Percentiles rank a stretch among this genome's conserved stretches.
These are phyloP conservation scores for Claviceps maximensis DNA, from an alignment of 2,329 filamentous ascomycete genomes.

Conservation along the genomic window DNA sequence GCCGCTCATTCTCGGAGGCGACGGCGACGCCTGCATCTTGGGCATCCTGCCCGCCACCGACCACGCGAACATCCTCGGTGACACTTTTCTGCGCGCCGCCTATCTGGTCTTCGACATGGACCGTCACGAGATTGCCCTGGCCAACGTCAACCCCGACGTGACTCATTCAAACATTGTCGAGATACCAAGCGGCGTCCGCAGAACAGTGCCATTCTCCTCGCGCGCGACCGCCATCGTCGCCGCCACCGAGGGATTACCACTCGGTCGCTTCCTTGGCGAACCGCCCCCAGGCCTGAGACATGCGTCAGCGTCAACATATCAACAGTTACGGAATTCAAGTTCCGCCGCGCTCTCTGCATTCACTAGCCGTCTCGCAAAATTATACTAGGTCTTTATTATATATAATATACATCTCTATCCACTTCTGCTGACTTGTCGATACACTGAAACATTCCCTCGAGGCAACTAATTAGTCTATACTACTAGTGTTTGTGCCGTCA, in stretches of 20 bases:
- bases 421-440: too few relatives aligned
- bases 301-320: neutral
- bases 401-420: too few relatives aligned
- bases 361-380: too few relatives aligned
- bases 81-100: slow-evolving; percentile 61
- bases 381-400: too few relatives aligned
- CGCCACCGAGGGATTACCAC: slow-evolving; percentile 22
- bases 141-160: slow-evolving; percentile 51
- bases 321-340: neutral
- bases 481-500: too few relatives aligned
- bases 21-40: slow-evolving; percentile 48
- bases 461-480: too few relatives aligned
- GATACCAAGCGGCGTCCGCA: slow-evolving; percentile 34
- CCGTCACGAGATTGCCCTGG: slow-evolving; percentile 59
- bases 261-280: neutral
- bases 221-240: slow-evolving; percentile 31
- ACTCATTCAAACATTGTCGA: slow-evolving; percentile 34
- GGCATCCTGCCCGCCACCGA: slow-evolving; percentile 47
- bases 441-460: too few relatives aligned
- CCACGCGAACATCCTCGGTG: slow-evolving; percentile 51
- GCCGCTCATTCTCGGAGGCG: slow-evolving; percentile 38
- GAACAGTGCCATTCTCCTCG: neutral
- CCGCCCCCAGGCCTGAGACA: neutral
- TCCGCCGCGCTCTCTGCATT: neutral
- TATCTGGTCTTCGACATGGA: slow-evolving; percentile 65